Percentiles rank a stretch among this genome's conserved stretches.
Evolutionary conservation across 2,329 filamentous ascomycete genomes (phyloP).

Genomic region (Fusarium begoniae): DNA sequence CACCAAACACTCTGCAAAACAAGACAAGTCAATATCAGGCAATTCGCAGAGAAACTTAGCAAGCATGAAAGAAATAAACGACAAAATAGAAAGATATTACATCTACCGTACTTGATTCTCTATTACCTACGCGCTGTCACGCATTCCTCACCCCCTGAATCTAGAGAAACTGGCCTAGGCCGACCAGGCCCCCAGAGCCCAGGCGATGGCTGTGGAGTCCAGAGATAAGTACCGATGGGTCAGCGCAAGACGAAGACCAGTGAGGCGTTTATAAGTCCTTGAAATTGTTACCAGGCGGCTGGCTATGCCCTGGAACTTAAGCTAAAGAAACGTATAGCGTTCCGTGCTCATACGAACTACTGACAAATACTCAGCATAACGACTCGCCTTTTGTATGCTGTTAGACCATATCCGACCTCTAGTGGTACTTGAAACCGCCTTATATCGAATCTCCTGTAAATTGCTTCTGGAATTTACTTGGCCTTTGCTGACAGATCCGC

Average conservation of each 20-base stretch:
- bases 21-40: not conserved
- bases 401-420: no score
- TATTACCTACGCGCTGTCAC: not conserved
- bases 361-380: no score
- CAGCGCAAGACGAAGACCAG: not conserved
- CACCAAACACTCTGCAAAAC: not conserved
- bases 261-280: not conserved
- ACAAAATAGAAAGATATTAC: accelerated
- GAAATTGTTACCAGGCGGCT: not conserved
- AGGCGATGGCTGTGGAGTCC: not conserved
- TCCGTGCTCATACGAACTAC: no score
- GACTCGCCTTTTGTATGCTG: no score
- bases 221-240: not conserved
- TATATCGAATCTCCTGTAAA: accelerated
- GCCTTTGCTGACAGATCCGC: not conserved
- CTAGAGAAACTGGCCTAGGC: accelerated
- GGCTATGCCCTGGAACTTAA: not conserved
- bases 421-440: no score
- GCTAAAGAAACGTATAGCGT: no score
- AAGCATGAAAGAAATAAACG: accelerated
- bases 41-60: accelerated
- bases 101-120: not conserved
- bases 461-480: accelerated
- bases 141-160: no score
- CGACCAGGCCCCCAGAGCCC: not conserved